phyloP scores from a whole-genome alignment of 108 stramenopile species.

The Skeletonema marinoi region DNA sequence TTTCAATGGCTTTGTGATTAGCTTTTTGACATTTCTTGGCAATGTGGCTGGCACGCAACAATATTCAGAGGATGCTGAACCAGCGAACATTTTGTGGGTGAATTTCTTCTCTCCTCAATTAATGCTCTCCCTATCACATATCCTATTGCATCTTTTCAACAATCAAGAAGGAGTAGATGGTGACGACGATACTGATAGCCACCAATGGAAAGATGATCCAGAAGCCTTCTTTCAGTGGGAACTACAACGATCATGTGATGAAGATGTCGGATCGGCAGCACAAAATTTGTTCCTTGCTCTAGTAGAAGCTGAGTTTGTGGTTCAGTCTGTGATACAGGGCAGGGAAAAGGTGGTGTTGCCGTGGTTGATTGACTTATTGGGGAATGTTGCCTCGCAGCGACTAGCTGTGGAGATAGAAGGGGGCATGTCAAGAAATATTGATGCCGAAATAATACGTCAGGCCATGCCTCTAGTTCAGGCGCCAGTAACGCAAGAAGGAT shows the following conservation, averaged over 20 bases:
- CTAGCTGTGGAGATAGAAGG: slow-evolving; percentile 26
- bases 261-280: slow-evolving; percentile 39
- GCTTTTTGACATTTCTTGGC: slow-evolving; percentile 26
- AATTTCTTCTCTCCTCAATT: slow-evolving; percentile 29
- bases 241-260: slow-evolving; percentile 21
- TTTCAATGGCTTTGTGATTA: slow-evolving; percentile 10
- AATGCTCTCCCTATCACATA: slow-evolving; percentile 10
- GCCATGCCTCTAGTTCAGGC: slow-evolving; percentile 16
- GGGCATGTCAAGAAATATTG: background rate
- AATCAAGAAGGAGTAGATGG: slow-evolving; percentile 11
- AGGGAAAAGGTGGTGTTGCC: slow-evolving; percentile 14
- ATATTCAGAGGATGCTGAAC: slow-evolving; percentile 2
- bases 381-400: slow-evolving; percentile 29
- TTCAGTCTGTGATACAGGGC: too few species aligned
- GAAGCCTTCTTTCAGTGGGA: slow-evolving; percentile 45
- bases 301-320: slow-evolving; percentile 12
- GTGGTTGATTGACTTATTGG: slow-evolving; percentile 24
- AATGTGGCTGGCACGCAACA: slow-evolving; percentile 7
- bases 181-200: background rate
- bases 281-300: slow-evolving; percentile 45
- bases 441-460: background rate
- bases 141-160: slow-evolving; percentile 25
- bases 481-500: background rate
- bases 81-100: slow-evolving; percentile 6
- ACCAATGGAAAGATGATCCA: slow-evolving; percentile 39